A percentile compares a stretch with the other conserved stretches of the same genome.
These are phyloP conservation scores for Aschersonia sp. DNA, from an alignment of 2,329 filamentous ascomycete species.

Conservation along the genomic window DNA sequence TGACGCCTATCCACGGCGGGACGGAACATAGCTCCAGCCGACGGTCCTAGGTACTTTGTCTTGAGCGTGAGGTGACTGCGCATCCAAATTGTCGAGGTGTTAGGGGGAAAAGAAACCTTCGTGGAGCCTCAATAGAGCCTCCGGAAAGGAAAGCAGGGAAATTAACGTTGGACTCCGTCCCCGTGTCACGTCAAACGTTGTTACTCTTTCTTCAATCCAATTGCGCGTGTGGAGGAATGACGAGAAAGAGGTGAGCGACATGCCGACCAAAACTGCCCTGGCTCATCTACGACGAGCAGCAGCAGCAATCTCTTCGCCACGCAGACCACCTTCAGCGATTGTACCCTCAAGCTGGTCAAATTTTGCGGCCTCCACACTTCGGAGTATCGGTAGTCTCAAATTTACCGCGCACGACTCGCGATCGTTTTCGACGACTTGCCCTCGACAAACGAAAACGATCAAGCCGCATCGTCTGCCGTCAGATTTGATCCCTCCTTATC, in stretches of 20 bases:
- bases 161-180: too few relatives aligned
- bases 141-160: too few relatives aligned
- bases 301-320: background rate
- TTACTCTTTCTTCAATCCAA: background rate
- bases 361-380: background rate
- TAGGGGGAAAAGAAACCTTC: too few relatives aligned
- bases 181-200: too few relatives aligned
- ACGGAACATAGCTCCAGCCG: conserved; percentile 5
- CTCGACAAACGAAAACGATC: conserved; percentile 24
- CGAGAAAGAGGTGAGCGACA: background rate
- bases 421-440: conserved; percentile 22
- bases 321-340: background rate
- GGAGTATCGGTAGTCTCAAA: conserved; percentile 6
- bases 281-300: background rate
- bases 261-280: background rate
- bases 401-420: conserved; percentile 2
- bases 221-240: background rate
- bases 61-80: too few relatives aligned
- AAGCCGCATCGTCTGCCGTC: conserved; percentile 27
- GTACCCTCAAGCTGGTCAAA: background rate
- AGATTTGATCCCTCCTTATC: conserved; percentile 49
- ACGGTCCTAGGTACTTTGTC: background rate
- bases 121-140: too few relatives aligned
- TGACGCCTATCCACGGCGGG: conserved; percentile 11
- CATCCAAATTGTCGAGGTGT: too few relatives aligned